Evolutionary conservation across 192 early-diverging fungal genomes (phyloP).

Genomic region (Phycomyces blakesleeanus): DNA sequence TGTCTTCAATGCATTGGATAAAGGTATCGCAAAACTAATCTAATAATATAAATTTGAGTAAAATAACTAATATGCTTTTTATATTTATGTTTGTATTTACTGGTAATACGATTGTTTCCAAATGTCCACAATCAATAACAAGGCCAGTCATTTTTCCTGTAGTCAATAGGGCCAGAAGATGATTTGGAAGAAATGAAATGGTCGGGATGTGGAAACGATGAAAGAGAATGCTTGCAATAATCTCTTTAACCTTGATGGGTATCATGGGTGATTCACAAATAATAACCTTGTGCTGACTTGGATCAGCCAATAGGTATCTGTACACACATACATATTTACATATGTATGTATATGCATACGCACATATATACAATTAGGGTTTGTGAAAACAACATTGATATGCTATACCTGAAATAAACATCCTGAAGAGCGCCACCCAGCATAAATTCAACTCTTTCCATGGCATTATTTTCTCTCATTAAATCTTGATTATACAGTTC

Average conservation of each 20-base stretch:
- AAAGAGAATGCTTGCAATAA: conserved; percentile 70
- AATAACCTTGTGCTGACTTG: conserved; percentile 79
- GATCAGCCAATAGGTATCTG: conserved; percentile 69
- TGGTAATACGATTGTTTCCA: conserved; percentile 72
- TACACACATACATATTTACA: no score
- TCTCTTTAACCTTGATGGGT: conserved; percentile 62
- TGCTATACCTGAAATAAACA: conserved; percentile 44
- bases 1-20: conserved; percentile 45
- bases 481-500: conserved; percentile 48
- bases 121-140: conserved; percentile 83
- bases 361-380: no score
- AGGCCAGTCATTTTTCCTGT: conserved; percentile 74
- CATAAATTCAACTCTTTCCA: conserved; percentile 41
- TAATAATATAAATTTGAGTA: not conserved
- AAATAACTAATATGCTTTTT: not conserved
- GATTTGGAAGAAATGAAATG: conserved; percentile 68
- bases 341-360: no score
- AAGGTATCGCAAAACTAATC: no score
- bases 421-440: conserved; percentile 42
- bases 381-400: conserved; percentile 19
- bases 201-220: conserved; percentile 73
- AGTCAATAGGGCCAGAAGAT: conserved; percentile 70
- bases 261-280: conserved; percentile 72
- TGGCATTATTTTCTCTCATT: conserved; percentile 23
- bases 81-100: no score